Evolutionary conservation across 2,329 filamentous ascomycete genomes (phyloP).

Genomic region (Clonostachys chloroleuca): DNA sequence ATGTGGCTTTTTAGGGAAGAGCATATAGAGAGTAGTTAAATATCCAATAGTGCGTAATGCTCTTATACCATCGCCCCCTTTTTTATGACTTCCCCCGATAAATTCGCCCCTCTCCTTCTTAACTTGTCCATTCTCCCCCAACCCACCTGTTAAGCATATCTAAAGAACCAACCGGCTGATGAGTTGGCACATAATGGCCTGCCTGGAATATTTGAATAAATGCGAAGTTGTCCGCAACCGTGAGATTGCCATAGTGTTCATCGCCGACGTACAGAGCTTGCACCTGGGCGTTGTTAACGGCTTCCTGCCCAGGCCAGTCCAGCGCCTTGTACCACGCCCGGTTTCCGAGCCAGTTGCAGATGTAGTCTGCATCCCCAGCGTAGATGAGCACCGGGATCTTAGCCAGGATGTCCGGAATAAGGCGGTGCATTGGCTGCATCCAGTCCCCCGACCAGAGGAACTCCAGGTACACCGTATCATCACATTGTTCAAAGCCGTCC

Average conservation of each 20-base stretch:
- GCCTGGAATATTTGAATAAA: conserved; percentile 8
- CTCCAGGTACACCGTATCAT: conserved; percentile 98
- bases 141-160: conserved; percentile 10
- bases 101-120: not conserved
- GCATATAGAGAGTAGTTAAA: too few relatives aligned
- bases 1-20: too few relatives aligned
- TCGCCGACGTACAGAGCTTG: conserved; percentile 51
- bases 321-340: conserved; percentile 91
- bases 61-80: too few relatives aligned
- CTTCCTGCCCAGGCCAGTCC: conserved; percentile 85
- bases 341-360: conserved; percentile 98
- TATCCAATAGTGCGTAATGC: too few relatives aligned
- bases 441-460: conserved; percentile 97
- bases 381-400: conserved; percentile 95
- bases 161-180: conserved; percentile 5
- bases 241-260: conserved; percentile 5
- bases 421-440: conserved; percentile 96
- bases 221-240: conserved; percentile 1
- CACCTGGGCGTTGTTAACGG: conserved; percentile 67
- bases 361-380: conserved; percentile 83
- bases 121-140: conserved; percentile 3
- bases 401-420: conserved; percentile 81
- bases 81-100: too few relatives aligned
- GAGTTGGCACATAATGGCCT: conserved; percentile 6
- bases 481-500: conserved; percentile 86